Conservation (phyloP, 371 early-diverging fungal genomes). For the Parasitella parasitica region DNA sequence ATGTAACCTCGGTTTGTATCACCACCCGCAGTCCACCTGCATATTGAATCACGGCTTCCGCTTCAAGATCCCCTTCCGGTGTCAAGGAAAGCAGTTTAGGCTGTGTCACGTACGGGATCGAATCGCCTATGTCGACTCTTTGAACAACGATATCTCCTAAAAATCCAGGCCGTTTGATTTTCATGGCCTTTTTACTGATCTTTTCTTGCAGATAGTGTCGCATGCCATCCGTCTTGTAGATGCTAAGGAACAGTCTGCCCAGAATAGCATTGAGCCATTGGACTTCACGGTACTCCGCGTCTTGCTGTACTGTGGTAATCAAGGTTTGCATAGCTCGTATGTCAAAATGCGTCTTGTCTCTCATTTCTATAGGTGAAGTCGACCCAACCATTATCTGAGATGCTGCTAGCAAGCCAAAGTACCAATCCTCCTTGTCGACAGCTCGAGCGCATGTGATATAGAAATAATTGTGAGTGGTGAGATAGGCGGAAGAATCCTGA, state of each 20-base stretch:
- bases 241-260: conserved; percentile 73
- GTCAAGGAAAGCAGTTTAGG: conserved; percentile 69
- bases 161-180: conserved; percentile 68
- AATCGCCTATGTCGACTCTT: conserved; percentile 76
- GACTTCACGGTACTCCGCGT: conserved; percentile 55
- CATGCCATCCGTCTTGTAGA: conserved; percentile 66
- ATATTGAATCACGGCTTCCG: conserved; percentile 78
- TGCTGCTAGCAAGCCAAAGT: conserved; percentile 56
- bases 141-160: conserved; percentile 77
- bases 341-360: conserved; percentile 55
- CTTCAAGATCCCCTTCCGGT: conserved; percentile 67
- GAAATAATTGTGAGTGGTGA: conserved; percentile 17
- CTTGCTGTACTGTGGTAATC: conserved; percentile 50
- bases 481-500: conserved; percentile 3
- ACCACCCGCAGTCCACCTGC: conserved; percentile 71
- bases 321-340: conserved; percentile 44
- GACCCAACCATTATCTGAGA: conserved; percentile 34
- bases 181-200: conserved; percentile 60
- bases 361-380: conserved; percentile 25
- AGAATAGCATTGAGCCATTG: conserved; percentile 91
- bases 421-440: conserved; percentile 92
- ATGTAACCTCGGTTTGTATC: conserved; percentile 59
- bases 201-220: conserved; percentile 61
- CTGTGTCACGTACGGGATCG: conserved; percentile 77
- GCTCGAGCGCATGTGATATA: conserved; percentile 56